These are phyloP conservation scores for Boechera retrofracta DNA, from an alignment of 345 rosid genomes.

Conservation along the genomic window DNA sequence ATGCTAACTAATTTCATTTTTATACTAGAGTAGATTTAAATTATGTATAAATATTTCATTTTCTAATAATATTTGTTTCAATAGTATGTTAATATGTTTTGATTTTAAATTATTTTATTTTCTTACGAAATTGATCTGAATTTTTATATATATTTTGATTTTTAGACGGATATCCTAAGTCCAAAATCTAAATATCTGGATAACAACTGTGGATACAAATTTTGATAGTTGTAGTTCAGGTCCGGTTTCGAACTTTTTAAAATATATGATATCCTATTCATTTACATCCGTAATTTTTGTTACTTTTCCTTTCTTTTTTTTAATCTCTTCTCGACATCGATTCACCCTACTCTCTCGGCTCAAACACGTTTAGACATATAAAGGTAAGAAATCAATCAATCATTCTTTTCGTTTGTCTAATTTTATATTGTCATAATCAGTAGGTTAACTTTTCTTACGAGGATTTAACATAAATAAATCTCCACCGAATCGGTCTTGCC, in stretches of 20 bases:
- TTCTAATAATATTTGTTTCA: background rate
- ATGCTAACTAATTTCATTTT: background rate
- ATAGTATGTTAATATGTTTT: background rate
- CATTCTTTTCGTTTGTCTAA: conserved; percentile 27
- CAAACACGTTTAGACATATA: conserved; percentile 22
- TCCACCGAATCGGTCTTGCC: conserved; percentile 28
- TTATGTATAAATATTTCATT: background rate
- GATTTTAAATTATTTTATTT: background rate
- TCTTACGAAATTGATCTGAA: background rate
- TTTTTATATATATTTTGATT: no score
- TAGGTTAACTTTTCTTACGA: background rate
- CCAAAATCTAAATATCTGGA: no score
- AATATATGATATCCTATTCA: background rate
- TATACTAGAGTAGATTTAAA: background rate
- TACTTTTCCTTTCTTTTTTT: background rate
- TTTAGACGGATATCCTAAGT: no score
- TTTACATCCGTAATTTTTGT: background rate
- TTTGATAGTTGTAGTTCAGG: no score
- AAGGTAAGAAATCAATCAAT: background rate
- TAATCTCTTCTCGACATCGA: background rate
- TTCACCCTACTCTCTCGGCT: conserved; percentile 32
- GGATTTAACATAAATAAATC: conserved; percentile 2
- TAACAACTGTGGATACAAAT: no score
- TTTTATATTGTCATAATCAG: background rate
- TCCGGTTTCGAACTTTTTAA: no score